Conservation (phyloP, 495 filamentous ascomycete species). For the Usnea hakonensis region DNA sequence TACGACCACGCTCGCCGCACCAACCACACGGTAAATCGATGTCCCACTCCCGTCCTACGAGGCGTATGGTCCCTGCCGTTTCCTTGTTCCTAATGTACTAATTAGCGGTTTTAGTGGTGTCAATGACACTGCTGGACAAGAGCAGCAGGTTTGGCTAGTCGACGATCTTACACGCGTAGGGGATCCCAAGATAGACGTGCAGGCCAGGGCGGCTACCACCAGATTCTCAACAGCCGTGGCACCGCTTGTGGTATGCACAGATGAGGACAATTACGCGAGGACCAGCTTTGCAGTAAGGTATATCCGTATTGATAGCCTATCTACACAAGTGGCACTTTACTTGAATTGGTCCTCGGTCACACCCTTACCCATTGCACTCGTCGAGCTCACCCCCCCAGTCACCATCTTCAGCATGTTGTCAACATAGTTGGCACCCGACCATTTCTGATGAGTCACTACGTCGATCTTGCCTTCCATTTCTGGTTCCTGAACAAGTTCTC, state of each 20-base stretch:
- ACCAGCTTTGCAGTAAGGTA: neutral
- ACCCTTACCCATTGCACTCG: constrained; percentile 92
- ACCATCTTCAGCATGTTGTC: constrained; percentile 97
- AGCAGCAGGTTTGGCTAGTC: neutral
- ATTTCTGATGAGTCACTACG: constrained; percentile 98
- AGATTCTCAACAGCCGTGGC: neutral
- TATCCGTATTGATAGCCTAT: too few relatives aligned
- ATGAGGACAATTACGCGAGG: neutral
- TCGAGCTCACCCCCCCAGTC: constrained; percentile 81
- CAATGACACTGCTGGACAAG: neutral
- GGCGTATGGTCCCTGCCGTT: neutral
- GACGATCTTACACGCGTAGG: neutral
- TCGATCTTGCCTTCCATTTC: constrained; percentile 87
- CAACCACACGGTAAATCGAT: neutral
- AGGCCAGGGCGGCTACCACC: neutral
- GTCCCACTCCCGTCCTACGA: neutral
- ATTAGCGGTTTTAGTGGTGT: neutral
- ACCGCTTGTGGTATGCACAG: neutral
- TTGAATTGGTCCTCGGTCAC: constrained; percentile 98
- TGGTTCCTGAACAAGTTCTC: constrained; percentile 93
- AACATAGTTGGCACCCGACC: constrained; percentile 89
- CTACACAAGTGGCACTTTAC: constrained; percentile 4
- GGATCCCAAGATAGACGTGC: neutral
- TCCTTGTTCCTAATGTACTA: neutral
- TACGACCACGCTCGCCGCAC: neutral